Evolutionary conservation across 306 rosid species (phyloP).

Genomic region (Begonia loranthoides): DNA sequence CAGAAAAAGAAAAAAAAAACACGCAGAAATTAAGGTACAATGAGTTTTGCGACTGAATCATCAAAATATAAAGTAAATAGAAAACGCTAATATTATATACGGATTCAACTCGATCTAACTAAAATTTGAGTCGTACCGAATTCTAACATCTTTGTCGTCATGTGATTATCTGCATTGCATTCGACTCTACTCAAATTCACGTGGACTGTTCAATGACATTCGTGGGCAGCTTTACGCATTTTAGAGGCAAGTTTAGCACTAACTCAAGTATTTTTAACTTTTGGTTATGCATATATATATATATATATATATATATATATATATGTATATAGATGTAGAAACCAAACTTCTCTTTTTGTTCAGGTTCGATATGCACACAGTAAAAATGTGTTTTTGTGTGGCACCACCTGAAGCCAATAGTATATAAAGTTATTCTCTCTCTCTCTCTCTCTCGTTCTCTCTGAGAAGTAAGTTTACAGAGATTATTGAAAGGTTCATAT

Average conservation of each 20-base stretch:
- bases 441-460: not conserved
- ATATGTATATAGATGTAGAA: not conserved
- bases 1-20: no score
- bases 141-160: no score
- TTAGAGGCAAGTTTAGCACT: slow-evolving; percentile 49
- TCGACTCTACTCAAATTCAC: not conserved
- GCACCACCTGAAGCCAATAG: slow-evolving; percentile 63
- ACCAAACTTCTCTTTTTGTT: no score
- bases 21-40: no score
- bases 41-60: no score
- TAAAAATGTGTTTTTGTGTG: slow-evolving; percentile 85
- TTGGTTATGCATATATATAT: not conserved
- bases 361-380: slow-evolving; percentile 88
- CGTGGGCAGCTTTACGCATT: slow-evolving; percentile 66
- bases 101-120: no score
- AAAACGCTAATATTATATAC: no score
- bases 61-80: no score
- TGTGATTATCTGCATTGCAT: no score
- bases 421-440: slow-evolving; percentile 38
- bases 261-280: slow-evolving; percentile 1
- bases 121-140: no score
- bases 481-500: no score
- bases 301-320: no score
- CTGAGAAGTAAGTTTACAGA: not conserved
- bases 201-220: slow-evolving; percentile 9